Evolutionary conservation across 768 basidiomycete species (phyloP), one percentile per base, ranked within the genome.

Genomic region (Suillus lakei): DNA sequence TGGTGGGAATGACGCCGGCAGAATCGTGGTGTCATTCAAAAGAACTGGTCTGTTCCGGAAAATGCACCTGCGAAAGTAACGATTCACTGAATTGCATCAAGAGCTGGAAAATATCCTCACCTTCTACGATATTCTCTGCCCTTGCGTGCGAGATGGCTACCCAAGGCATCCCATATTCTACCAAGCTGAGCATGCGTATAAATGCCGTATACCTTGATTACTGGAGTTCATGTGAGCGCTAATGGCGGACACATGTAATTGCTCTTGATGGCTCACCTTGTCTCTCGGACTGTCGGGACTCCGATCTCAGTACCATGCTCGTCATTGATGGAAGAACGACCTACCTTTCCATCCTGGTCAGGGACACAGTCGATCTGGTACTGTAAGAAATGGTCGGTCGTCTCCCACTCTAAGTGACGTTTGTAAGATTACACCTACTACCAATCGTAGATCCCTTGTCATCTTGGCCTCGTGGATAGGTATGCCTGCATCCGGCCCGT

Each of bases 401-500:
- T 41, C 26, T 21, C n/a, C 13, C 1, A 2, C 48, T 50, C 16
- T 1, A 12, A 51, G 38, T 18, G 26, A 46, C 10, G 21, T 1
- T 8, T 12, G 60, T 51, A 8, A 30, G 43, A 48, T 44, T 30
- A 44, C 36, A 74, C 83, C 5, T 69, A 87, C 86, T 2, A 89
- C 79, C 28, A 89, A 73, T 13, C 85, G 77, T 28, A 81, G 71
- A 66, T 88, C 85, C 0, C 78, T 69, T 12, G 84, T 85, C 82
- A 91, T 86, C 72, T 89, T 91, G 0, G 91, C 91, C 70, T 91
- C 89, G 61, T 82, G 91, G 12, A 91, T 82, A 0, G 90, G 88
- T 3, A 91, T 74, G 1, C 83, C 83, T 16, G 74, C 73, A 15
- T 78, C 75, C 1, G 72, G 60, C 0, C 82, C 82, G 26, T 79